Conservation (phyloP, 192 early-diverging fungal species). For the Linnemannia schmuckeri region DNA sequence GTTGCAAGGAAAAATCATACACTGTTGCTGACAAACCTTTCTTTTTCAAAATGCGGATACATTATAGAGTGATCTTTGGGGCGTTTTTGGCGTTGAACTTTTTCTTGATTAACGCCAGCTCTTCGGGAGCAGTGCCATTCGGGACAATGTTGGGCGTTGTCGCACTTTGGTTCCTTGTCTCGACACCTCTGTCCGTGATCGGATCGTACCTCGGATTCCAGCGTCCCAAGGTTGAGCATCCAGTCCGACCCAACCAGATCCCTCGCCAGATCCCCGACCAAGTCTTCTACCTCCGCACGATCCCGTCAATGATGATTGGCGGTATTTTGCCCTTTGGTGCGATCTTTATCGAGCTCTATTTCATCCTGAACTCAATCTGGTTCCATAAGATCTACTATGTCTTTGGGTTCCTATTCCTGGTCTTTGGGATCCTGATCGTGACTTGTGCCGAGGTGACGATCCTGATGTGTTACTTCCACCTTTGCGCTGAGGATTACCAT, state of each 20-base stretch:
- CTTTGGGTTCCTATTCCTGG: slow-evolving; percentile 92
- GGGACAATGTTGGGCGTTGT: slow-evolving; percentile 87
- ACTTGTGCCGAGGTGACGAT: slow-evolving; percentile 93
- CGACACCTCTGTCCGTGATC: slow-evolving; percentile 85
- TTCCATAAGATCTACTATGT: slow-evolving; percentile 94
- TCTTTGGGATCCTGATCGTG: slow-evolving; percentile 86
- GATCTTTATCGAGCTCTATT: slow-evolving; percentile 97
- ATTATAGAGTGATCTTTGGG: slow-evolving; percentile 65
- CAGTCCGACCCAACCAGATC: slow-evolving; percentile 93
- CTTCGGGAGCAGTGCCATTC: slow-evolving; percentile 93
- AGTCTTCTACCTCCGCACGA: slow-evolving; percentile 80
- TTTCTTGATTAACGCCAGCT: slow-evolving; percentile 82
- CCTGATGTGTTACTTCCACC: slow-evolving; percentile 89
- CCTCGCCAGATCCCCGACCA: slow-evolving; percentile 94
- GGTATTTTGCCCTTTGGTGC: slow-evolving; percentile 93
- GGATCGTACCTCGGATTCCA: slow-evolving; percentile 83
- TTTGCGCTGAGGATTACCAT: slow-evolving; percentile 87
- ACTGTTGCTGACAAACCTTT: not conserved
- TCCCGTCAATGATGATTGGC: slow-evolving; percentile 80
- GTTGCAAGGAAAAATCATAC: not conserved
- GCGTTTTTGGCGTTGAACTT: slow-evolving; percentile 85
- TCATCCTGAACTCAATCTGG: slow-evolving; percentile 96
- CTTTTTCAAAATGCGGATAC: too few relatives aligned
- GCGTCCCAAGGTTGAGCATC: slow-evolving; percentile 75
- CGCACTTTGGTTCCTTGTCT: slow-evolving; percentile 84